Base-by-base conservation (phyloP, 176 grass and related monocot genomes). In the Phoenix dactylifera region DNA sequence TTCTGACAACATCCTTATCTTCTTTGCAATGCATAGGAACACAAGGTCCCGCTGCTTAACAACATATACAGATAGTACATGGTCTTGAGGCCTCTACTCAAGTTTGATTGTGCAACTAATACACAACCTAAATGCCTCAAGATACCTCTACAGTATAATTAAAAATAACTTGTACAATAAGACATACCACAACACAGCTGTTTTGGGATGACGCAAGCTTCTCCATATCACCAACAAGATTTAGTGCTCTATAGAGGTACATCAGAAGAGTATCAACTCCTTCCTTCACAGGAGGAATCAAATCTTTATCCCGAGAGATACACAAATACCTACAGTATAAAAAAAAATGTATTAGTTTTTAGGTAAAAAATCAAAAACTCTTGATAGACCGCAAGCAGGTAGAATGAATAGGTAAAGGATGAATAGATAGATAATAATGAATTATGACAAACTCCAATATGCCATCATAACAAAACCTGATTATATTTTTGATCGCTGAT, bases 231-330 rank as follows among this genome's bases (percentile, higher is more conserved):
- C 71, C 75, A 80, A 97, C 86, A 83, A 97, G 84, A 85, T 83
- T 66, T 65, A 97, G 92, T 52, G 81, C 83, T 74, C 92, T 86
- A 83, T 91, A 97, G 72, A 97, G 92, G 63, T 97, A 97, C 92
- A 97, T 97, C 30, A 97, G 83, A 85, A 97, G 78, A 70, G 92
- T 97, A 97, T 97, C 92, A 26, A 97, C 73, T 67, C 92, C 92
- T 72, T 91, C 78, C 81, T 82, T 97, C 69, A 91, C 76, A 56
- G 73, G 50, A 77, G 69, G 71, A 65, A 73, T 73, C 49, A 97
- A 77, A 50, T 57, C 77, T 75, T 88, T 91, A 66, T 80, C 67
- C 18, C 84, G 81, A 0, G 73, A 87, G 48, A 73, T 60, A 63
- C 60, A 75, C 22, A 97, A 75, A 59, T 87, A 97, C 80, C 92